These are phyloP conservation scores for Kalmusia sp. DNA, from an alignment of 2,329 filamentous ascomycete genomes.

Conservation along the genomic window DNA sequence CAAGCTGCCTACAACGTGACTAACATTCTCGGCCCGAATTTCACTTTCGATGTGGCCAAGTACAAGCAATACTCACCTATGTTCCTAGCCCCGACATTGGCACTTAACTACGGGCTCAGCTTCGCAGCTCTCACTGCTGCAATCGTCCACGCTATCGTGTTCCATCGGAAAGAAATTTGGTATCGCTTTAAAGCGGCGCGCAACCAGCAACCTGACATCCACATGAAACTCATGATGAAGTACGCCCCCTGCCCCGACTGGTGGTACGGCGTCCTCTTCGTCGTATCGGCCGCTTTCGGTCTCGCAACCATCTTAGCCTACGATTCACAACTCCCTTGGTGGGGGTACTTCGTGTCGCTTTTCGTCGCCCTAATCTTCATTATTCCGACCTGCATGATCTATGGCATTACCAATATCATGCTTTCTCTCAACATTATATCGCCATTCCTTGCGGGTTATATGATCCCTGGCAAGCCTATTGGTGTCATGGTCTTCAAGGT, in stretches of 20 bases:
- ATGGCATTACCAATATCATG: constrained; percentile 49
- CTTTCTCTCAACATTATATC: constrained; percentile 26
- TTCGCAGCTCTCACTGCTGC: constrained; percentile 48
- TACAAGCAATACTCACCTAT: constrained; percentile 46
- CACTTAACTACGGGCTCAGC: constrained; percentile 46
- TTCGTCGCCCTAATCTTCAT: constrained; percentile 63
- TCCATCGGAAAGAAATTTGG: constrained; percentile 46
- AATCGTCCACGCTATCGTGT: constrained; percentile 44
- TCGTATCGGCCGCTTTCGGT: constrained; percentile 51
- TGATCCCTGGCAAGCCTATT: constrained; percentile 56
- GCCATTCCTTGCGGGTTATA: constrained; percentile 57
- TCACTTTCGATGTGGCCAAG: constrained; percentile 40
- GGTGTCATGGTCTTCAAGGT: constrained; percentile 61
- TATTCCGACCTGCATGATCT: constrained; percentile 67
- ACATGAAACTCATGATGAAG: constrained; percentile 40
- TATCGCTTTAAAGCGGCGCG: constrained; percentile 43
- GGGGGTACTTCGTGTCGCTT: constrained; percentile 30
- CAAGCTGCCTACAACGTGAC: constrained; percentile 42
- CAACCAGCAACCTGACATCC: constrained; percentile 41
- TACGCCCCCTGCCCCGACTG: constrained; percentile 44
- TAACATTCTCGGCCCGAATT: constrained; percentile 35
- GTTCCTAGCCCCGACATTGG: constrained; percentile 47
- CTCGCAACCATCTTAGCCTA: constrained; percentile 34
- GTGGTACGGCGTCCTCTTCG: constrained; percentile 61
- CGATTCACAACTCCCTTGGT: constrained; percentile 51